A percentile compares a stretch with the other conserved stretches of the same genome.
phyloP scores from a whole-genome alignment of 495 filamentous ascomycete genomes.

The Venustampulla echinocandica region DNA sequence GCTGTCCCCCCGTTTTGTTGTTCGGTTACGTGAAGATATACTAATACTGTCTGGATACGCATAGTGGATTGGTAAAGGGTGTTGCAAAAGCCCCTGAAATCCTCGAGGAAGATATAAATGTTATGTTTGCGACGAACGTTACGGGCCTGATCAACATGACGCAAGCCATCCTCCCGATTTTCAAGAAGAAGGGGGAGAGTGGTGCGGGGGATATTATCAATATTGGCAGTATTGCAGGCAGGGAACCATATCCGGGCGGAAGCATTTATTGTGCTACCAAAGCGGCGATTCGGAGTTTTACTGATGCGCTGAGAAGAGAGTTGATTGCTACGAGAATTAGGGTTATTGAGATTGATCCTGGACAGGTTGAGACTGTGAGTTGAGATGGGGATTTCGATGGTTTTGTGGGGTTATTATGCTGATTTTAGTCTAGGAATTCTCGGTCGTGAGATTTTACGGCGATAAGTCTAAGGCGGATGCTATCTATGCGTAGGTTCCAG shows the following conservation, averaged over 20 bases:
- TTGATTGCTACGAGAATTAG: conserved; percentile 78
- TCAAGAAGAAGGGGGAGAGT: conserved; percentile 68
- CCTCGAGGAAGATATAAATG: conserved; percentile 66
- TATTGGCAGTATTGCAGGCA: conserved; percentile 89
- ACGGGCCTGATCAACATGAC: conserved; percentile 96
- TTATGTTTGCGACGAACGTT: conserved; percentile 91
- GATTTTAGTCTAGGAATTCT: conserved; percentile 62
- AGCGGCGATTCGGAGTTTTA: conserved; percentile 84
- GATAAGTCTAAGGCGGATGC: conserved; percentile 93
- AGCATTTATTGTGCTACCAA: conserved; percentile 97
- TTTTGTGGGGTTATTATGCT: conserved; percentile 7
- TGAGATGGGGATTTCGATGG: not conserved
- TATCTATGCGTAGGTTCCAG: conserved; percentile 70
- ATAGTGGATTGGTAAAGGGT: conserved; percentile 76
- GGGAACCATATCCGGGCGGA: conserved; percentile 83
- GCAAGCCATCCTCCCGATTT: conserved; percentile 79
- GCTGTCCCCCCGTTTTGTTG: conserved; percentile 25
- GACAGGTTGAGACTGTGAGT: conserved; percentile 87
- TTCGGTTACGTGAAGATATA: too few species aligned
- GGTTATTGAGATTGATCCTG: conserved; percentile 88
- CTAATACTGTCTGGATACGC: not conserved
- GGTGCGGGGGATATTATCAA: conserved; percentile 93
- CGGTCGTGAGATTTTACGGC: conserved; percentile 83
- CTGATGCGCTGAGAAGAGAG: conserved; percentile 81
- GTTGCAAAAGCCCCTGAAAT: conserved; percentile 83